Evolutionary conservation across 2,329 filamentous ascomycete species (phyloP), one percentile per base, ranked within the genome.

Genomic region (Polychaeton citri): DNA sequence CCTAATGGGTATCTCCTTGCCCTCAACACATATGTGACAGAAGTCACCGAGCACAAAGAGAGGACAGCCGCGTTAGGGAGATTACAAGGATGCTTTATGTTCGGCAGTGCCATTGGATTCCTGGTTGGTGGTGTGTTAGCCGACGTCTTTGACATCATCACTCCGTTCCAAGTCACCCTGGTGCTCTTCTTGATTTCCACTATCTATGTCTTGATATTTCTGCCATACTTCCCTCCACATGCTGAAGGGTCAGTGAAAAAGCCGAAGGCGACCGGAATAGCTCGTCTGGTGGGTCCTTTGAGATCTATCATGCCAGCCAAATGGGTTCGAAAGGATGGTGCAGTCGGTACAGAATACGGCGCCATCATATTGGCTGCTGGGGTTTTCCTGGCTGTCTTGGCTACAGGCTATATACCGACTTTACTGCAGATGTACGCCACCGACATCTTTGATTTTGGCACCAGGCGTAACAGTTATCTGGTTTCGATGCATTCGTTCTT

Each of bases 1-100:
- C 79, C 79, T 0, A 71, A 71, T 0, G 79, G 79, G 0, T 83
- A 81, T 47, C 68, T 82, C 6, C 65, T 83, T 3, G 70, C 78
- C 1, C 62, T 81, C 16, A 83, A 83, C 45, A 76, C 77, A 9
- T 74, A 79, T 31, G 74, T 78, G 1, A 71, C 76, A 2, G 78
- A 82, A 50, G 61, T 80, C 2, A 72, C 79, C 0, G 63, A 70
- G 26, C 69, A 76, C 0, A 59, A 66, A 15, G 62, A 71, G 36
- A 63, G 79, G 3, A 84, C 79, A 0, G 72, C 66, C 0, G 70
- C 77, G 0, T 72, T 83, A 39, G 79, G 79, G 1, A 64, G 70
- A 44, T 58, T 84, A 0, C 74, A 79, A 43, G 79, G 79, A 0
- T 70, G 66, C 36, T 71, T 79, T 38, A 79, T 81, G 68, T 63